Percentiles rank a stretch among this genome's conserved stretches.
These are phyloP conservation scores for Pelargonium australe DNA, from an alignment of 441 rosid species.

Conservation along the genomic window DNA sequence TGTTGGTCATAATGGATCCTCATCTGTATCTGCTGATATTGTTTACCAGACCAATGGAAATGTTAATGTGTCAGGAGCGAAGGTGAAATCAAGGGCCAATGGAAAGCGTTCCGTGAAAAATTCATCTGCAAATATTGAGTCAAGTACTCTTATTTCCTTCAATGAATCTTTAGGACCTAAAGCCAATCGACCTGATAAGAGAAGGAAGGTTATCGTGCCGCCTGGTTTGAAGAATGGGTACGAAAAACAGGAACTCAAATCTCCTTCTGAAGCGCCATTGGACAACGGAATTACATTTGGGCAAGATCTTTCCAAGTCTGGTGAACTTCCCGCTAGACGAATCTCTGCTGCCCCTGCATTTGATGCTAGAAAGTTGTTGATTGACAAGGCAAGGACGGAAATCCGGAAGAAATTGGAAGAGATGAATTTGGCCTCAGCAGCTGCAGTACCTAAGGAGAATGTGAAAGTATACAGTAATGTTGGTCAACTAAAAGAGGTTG, in stretches of 20 bases:
- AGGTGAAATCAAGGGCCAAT: conserved; percentile 40
- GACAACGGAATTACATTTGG: conserved; percentile 33
- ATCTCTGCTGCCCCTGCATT: conserved; percentile 51
- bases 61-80: conserved; percentile 31
- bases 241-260: conserved; percentile 40
- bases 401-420: conserved; percentile 61
- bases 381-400: conserved; percentile 65
- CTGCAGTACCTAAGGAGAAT: conserved; percentile 25
- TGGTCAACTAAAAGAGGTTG: conserved; percentile 27
- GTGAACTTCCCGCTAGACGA: conserved; percentile 41
- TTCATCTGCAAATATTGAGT: conserved; percentile 24
- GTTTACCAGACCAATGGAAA: conserved; percentile 55
- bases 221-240: conserved; percentile 39
- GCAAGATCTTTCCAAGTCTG: conserved; percentile 35
- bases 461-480: conserved; percentile 23
- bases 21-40: conserved; percentile 39
- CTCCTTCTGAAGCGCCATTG: conserved; percentile 36
- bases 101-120: conserved; percentile 42
- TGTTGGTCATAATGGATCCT: conserved; percentile 45
- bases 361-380: conserved; percentile 76
- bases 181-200: conserved; percentile 60
- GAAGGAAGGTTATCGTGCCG: conserved; percentile 49
- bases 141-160: conserved; percentile 26
- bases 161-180: conserved; percentile 38
- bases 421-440: conserved; percentile 41